Percentiles rank a stretch among this genome's conserved stretches.
These are phyloP conservation scores for Nicotiana sylvestris DNA, from an alignment of 257 asterid species.

Conservation along the genomic window DNA sequence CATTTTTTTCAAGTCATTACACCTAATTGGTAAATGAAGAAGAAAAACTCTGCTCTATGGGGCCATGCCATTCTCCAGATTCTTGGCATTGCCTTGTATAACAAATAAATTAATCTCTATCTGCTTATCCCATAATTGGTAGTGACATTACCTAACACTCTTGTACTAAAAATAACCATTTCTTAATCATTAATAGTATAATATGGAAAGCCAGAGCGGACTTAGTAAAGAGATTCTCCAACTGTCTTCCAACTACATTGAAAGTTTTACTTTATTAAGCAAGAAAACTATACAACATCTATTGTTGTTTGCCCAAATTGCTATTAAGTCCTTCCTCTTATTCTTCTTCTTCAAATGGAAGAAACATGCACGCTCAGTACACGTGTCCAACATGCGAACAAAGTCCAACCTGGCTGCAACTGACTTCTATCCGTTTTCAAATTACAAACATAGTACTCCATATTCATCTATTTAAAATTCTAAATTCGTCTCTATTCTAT, in stretches of 20 bases:
- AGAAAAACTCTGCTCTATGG: constrained; percentile 15
- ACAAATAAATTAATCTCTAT: neutral
- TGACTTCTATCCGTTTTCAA: neutral
- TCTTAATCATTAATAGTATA: neutral
- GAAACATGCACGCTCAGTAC: neutral
- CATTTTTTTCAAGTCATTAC: neutral
- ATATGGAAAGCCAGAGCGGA: neutral
- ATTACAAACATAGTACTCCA: neutral
- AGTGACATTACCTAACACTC: neutral
- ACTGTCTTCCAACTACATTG: constrained; percentile 38
- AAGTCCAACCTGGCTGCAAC: neutral
- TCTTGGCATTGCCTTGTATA: constrained; percentile 5
- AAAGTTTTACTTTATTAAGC: constrained; percentile 30
- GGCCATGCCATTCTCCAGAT: neutral
- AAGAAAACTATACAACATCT: neutral
- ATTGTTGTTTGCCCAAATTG: neutral
- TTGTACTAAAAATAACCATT: neutral
- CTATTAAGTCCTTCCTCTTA: neutral
- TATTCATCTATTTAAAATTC: neutral
- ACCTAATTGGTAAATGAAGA: constrained; percentile 21
- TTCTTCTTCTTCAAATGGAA: neutral
- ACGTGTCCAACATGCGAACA: too few species aligned
- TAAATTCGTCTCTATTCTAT: neutral
- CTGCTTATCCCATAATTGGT: neutral
- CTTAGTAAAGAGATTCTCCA: constrained; percentile 30